Conservation (phyloP, 2,329 filamentous ascomycete species). For the Dothistroma pini region DNA sequence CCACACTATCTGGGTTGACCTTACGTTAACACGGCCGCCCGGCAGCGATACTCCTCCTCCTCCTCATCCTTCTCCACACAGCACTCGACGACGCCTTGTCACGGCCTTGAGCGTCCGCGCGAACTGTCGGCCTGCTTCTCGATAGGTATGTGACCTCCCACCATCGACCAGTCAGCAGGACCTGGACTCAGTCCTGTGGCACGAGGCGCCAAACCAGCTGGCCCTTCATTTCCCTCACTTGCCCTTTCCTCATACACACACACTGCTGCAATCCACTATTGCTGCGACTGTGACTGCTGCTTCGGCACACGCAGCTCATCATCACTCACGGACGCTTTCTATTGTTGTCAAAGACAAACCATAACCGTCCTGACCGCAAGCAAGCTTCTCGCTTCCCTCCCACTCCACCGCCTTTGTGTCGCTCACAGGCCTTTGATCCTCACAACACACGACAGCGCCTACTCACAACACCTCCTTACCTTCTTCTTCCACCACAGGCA, state of each 20-base stretch:
- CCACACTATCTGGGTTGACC: not conserved
- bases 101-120: not conserved
- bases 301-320: not conserved
- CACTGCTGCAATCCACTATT: constrained; percentile 2
- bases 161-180: not conserved
- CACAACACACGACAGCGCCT: not conserved
- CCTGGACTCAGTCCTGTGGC: not conserved
- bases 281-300: not conserved
- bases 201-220: not conserved
- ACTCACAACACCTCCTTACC: constrained; percentile 7
- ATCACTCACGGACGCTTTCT: not conserved
- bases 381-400: not conserved
- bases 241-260: constrained; percentile 1
- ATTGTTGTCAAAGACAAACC: not conserved
- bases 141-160: not conserved
- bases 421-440: not conserved
- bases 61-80: not conserved
- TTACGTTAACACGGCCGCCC: not conserved
- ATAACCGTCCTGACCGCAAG: not conserved
- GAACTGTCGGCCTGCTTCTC: not conserved
- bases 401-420: not conserved
- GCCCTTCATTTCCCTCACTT: constrained; percentile 4
- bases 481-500: constrained; percentile 2
- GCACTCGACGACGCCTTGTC: too few relatives aligned
- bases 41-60: not conserved